phyloP scores from a whole-genome alignment of 345 rosid genomes.

The Alliaria petiolata region DNA sequence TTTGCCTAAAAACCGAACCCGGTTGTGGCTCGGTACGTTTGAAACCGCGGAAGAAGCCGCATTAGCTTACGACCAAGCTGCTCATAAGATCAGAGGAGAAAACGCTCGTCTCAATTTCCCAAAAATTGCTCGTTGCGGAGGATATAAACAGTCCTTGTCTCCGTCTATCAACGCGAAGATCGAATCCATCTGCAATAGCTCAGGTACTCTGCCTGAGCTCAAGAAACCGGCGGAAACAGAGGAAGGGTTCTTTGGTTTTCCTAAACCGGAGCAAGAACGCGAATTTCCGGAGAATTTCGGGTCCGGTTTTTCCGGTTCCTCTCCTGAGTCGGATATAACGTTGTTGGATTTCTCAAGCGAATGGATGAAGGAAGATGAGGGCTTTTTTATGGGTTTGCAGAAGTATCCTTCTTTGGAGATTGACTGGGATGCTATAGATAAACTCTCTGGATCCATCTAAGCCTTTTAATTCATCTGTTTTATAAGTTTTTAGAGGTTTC shows the following conservation, averaged over 20 bases:
- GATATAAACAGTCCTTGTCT: slow-evolving; percentile 56
- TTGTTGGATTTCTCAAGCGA: slow-evolving; percentile 31
- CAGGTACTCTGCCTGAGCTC: slow-evolving; percentile 32
- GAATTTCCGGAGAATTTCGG: slow-evolving; percentile 2
- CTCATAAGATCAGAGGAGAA: slow-evolving; percentile 75
- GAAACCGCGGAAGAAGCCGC: slow-evolving; percentile 91
- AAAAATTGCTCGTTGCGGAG: slow-evolving; percentile 36
- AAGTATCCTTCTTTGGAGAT: slow-evolving; percentile 79
- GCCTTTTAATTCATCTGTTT: background rate
- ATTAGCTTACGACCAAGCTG: slow-evolving; percentile 86
- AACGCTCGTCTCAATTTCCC: slow-evolving; percentile 89
- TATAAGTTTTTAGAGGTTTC: slow-evolving; percentile 8
- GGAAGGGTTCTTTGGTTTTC: slow-evolving; percentile 6
- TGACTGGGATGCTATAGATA: slow-evolving; percentile 67
- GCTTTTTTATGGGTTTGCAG: slow-evolving; percentile 44
- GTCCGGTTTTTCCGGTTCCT: slow-evolving; percentile 20
- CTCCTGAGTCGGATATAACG: slow-evolving; percentile 24
- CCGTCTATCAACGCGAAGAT: slow-evolving; percentile 77
- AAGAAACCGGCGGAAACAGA: slow-evolving; percentile 35
- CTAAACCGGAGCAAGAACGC: slow-evolving; percentile 18
- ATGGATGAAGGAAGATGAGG: slow-evolving; percentile 32
- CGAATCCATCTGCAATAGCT: slow-evolving; percentile 56
- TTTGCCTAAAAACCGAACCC: slow-evolving; percentile 83
- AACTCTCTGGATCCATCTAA: slow-evolving; percentile 35
- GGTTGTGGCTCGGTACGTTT: slow-evolving; percentile 97